phyloP scores from a whole-genome alignment of 345 rosid species.

The Ailanthus altissimus region DNA sequence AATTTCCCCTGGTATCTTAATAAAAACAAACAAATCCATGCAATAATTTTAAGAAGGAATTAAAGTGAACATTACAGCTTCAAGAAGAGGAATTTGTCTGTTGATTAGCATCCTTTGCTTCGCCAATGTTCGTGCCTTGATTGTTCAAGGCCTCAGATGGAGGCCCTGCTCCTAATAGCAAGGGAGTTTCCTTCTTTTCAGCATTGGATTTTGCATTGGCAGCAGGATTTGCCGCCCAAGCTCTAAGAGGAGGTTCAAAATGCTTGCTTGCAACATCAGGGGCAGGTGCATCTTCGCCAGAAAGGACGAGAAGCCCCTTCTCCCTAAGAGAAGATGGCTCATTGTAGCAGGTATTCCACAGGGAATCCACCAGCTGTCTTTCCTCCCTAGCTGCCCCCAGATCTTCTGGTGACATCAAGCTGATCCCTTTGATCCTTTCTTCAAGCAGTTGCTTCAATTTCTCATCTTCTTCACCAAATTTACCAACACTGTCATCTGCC shows the following conservation, averaged over 20 bases:
- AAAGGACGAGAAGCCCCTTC: constrained; percentile 73
- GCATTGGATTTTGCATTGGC: constrained; percentile 35
- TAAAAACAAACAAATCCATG: background rate
- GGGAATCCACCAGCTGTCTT: constrained; percentile 74
- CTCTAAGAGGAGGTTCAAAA: constrained; percentile 82
- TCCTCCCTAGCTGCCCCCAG: constrained; percentile 82
- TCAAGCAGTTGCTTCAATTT: constrained; percentile 70
- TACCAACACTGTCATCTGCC: constrained; percentile 35
- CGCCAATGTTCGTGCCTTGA: constrained; percentile 18
- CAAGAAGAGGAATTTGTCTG: background rate
- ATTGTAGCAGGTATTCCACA: constrained; percentile 68
- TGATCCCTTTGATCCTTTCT: constrained; percentile 61
- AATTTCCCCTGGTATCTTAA: background rate
- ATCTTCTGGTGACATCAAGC: constrained; percentile 71
- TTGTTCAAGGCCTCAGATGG: constrained; percentile 25
- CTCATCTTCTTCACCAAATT: constrained; percentile 49
- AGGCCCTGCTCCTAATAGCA: constrained; percentile 58
- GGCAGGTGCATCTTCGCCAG: constrained; percentile 67
- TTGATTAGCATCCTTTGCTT: constrained; percentile 8
- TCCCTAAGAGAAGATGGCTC: constrained; percentile 71
- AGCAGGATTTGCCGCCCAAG: constrained; percentile 54
- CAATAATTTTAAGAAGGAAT: no score
- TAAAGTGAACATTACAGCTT: constrained; percentile 6
- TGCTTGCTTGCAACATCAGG: constrained; percentile 75
- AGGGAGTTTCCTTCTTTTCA: constrained; percentile 57